Evolutionary conservation across 1,284 basidiomycete genomes (phyloP).

Genomic region (Heterobasidion irregulare): DNA sequence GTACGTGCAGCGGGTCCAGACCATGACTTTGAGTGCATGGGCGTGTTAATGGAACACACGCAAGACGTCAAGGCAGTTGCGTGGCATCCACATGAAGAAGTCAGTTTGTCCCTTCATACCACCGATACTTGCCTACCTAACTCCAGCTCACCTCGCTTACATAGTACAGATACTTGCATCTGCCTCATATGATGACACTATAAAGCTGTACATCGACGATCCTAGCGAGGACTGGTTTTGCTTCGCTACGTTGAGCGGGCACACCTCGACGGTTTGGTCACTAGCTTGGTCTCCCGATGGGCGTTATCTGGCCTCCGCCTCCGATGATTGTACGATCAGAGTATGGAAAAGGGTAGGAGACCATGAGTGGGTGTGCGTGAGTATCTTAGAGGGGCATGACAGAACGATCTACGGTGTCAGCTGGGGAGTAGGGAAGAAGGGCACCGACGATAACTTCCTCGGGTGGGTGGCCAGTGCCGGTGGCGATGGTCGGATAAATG

Average conservation of each 20-base stretch:
- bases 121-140: not conserved
- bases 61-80: conserved; percentile 95
- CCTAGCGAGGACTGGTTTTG: conserved; percentile 94
- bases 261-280: conserved; percentile 89
- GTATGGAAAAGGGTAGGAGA: conserved; percentile 58
- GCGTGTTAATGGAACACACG: conserved; percentile 94
- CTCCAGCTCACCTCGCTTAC: conserved; percentile 9
- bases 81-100: conserved; percentile 96
- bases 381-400: conserved; percentile 53
- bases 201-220: conserved; percentile 93
- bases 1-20: conserved; percentile 41
- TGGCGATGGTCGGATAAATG: conserved; percentile 67
- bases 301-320: conserved; percentile 76
- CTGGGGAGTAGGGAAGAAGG: conserved; percentile 45
- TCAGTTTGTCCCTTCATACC: conserved; percentile 23
- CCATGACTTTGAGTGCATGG: conserved; percentile 92
- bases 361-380: conserved; percentile 51
- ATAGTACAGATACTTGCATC: conserved; percentile 82
- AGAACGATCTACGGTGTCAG: conserved; percentile 75
- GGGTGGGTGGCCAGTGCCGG: conserved; percentile 74
- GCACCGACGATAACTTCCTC: conserved; percentile 23
- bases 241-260: conserved; percentile 75
- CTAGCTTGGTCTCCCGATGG: conserved; percentile 79
- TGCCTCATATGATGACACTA: conserved; percentile 94
- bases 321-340: conserved; percentile 70